These are phyloP conservation scores for Phaeomoniella chlamydospora DNA, from an alignment of 2,329 filamentous ascomycete genomes.

Conservation along the genomic window DNA sequence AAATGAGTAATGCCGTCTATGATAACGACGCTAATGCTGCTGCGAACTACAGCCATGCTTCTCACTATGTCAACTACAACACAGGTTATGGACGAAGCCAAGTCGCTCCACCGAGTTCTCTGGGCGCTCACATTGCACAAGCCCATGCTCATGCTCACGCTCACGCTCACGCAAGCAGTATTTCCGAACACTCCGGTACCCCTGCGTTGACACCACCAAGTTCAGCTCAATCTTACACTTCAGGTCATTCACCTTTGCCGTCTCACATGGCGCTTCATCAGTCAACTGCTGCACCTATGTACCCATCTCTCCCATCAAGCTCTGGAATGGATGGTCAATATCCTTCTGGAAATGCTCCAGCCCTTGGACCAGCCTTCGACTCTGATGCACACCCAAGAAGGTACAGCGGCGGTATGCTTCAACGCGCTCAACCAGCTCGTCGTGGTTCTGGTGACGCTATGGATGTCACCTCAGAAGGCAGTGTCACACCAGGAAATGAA, in stretches of 20 bases:
- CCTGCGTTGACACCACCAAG: slow-evolving; percentile 49
- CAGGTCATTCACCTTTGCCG: slow-evolving; percentile 44
- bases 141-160: slow-evolving; percentile 1
- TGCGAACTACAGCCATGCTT: slow-evolving; percentile 60
- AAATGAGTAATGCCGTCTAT: slow-evolving; percentile 92
- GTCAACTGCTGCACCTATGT: slow-evolving; percentile 38
- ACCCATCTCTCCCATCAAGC: slow-evolving; percentile 47
- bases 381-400: slow-evolving; percentile 41
- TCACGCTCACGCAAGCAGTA: slow-evolving; percentile 8
- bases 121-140: slow-evolving; percentile 8
- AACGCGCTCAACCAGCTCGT: slow-evolving; percentile 33
- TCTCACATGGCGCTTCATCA: slow-evolving; percentile 36
- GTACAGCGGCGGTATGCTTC: slow-evolving; percentile 46
- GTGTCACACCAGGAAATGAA: slow-evolving; percentile 7
- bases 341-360: slow-evolving; percentile 40
- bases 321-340: slow-evolving; percentile 40
- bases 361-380: slow-evolving; percentile 45
- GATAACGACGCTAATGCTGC: slow-evolving; percentile 73
- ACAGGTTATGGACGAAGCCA: slow-evolving; percentile 21
- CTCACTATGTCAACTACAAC: slow-evolving; percentile 48
- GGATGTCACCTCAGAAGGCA: slow-evolving; percentile 15
- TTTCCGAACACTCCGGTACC: slow-evolving; percentile 32
- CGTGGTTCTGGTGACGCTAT: slow-evolving; percentile 19
- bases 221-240: slow-evolving; percentile 48
- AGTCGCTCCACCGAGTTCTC: slow-evolving; percentile 3